Conservation (phyloP, 148 eudicot genomes). For the Diospyros lotus region DNA sequence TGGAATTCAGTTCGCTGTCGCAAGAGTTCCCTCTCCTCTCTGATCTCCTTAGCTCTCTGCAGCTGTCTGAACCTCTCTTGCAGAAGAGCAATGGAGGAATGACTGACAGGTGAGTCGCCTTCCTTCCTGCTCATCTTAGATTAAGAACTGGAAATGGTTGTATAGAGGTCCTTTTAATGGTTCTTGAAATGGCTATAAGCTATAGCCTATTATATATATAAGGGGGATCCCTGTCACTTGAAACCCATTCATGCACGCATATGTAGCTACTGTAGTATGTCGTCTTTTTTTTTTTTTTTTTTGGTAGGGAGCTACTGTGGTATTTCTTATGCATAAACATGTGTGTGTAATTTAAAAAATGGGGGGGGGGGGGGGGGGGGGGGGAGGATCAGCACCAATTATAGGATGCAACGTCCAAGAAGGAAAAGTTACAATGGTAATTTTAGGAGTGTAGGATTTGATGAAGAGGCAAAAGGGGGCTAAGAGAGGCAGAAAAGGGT, state of each 20-base stretch:
- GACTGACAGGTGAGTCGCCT: neutral
- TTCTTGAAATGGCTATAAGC: neutral
- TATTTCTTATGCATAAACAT: too few species aligned
- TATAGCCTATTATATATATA: neutral
- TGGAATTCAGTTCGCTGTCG: neutral
- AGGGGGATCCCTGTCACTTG: neutral
- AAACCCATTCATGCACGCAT: neutral
- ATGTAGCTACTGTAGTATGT: neutral
- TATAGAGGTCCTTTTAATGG: neutral
- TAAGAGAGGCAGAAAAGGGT: neutral
- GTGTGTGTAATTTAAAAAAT: neutral
- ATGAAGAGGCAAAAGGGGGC: conserved; percentile 1
- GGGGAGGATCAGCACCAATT: neutral
- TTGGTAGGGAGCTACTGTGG: too few species aligned
- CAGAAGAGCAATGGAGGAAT: conserved; percentile 23
- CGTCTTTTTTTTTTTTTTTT: too few species aligned
- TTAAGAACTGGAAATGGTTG: neutral
- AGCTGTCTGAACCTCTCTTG: conserved; percentile 14
- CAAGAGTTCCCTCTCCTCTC: conserved; percentile 11
- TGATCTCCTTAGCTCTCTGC: conserved; percentile 14
- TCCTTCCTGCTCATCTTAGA: conserved; percentile 8
- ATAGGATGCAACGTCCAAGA: conserved; percentile 2
- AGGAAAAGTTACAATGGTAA: conserved; percentile 3
- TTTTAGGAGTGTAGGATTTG: conserved; percentile 9
- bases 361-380: neutral